Conservation (phyloP, 768 basidiomycete genomes). For the Tephrocybe rancida region DNA sequence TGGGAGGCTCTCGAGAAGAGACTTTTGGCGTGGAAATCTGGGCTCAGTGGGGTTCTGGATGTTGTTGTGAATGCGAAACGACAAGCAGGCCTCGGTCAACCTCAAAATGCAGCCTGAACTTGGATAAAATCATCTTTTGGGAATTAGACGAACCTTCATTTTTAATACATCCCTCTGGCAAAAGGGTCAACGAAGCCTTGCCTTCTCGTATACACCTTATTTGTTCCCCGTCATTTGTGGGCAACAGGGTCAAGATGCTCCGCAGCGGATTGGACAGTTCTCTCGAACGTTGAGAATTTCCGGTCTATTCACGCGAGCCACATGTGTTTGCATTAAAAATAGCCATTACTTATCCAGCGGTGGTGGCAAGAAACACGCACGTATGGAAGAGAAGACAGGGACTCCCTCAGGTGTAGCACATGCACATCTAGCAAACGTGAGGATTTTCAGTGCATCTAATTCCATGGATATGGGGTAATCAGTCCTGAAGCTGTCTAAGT, state of each 20-base stretch:
- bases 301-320: too few relatives aligned
- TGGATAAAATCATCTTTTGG: slow-evolving; percentile 2
- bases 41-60: slow-evolving; percentile 68
- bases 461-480: not conserved
- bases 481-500: not conserved
- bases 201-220: too few relatives aligned
- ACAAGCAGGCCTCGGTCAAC: slow-evolving; percentile 37
- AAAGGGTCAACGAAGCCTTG: too few relatives aligned
- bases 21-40: slow-evolving; percentile 76
- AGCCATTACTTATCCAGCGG: too few relatives aligned
- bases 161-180: not conserved
- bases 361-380: too few relatives aligned
- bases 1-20: slow-evolving; percentile 81
- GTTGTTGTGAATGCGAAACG: slow-evolving; percentile 63
- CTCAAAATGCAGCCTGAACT: slow-evolving; percentile 16
- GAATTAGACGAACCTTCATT: not conserved
- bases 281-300: too few relatives aligned
- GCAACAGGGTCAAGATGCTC: too few relatives aligned
- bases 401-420: not conserved
- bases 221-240: too few relatives aligned
- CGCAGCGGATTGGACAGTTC: too few relatives aligned
- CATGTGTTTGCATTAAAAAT: too few relatives aligned
- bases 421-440: too few relatives aligned
- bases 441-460: not conserved
- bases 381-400: too few relatives aligned